Percentiles rank a stretch among this genome's conserved stretches.
Evolutionary conservation across 176 grass and related monocot genomes (phyloP).

Genomic region (Lolium multiflorum): DNA sequence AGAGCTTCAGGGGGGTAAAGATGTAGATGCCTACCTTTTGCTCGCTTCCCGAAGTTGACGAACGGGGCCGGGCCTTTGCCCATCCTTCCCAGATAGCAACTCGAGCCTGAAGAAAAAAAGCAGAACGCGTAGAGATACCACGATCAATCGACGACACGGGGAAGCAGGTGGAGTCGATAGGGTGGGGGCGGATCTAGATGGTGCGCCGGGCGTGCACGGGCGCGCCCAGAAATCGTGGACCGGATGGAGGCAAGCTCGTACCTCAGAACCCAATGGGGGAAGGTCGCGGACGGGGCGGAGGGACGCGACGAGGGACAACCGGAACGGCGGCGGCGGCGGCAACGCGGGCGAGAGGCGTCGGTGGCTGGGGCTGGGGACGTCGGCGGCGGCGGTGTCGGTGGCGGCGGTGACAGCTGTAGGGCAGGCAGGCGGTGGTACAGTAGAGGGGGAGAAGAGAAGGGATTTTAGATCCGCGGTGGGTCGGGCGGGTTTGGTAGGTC

Average conservation of each 20-base stretch:
- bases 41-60: conserved; percentile 65
- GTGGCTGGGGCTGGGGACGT: not conserved
- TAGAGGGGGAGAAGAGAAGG: not conserved
- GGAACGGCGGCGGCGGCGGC: not conserved
- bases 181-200: not conserved
- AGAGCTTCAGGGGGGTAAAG: not conserved
- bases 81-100: conserved; percentile 55
- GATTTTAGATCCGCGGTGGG: conserved; percentile 6
- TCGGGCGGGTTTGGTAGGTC: conserved; percentile 7
- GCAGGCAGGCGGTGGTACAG: not conserved
- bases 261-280: not conserved
- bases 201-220: not conserved
- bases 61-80: conserved; percentile 70
- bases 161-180: not conserved
- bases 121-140: not conserved
- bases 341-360: not conserved
- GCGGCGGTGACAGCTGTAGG: conserved; percentile 1
- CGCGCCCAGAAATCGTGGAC: not conserved
- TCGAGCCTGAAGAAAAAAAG: not conserved
- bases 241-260: not conserved
- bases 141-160: not conserved
- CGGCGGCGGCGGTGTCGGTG: conserved; percentile 2
- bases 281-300: not conserved
- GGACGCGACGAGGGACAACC: not conserved
- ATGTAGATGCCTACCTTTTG: conserved; percentile 54